Percentiles rank a stretch among this genome's conserved stretches.
phyloP scores from a whole-genome alignment of 2,329 filamentous ascomycete genomes.

The Fusarium compactum region DNA sequence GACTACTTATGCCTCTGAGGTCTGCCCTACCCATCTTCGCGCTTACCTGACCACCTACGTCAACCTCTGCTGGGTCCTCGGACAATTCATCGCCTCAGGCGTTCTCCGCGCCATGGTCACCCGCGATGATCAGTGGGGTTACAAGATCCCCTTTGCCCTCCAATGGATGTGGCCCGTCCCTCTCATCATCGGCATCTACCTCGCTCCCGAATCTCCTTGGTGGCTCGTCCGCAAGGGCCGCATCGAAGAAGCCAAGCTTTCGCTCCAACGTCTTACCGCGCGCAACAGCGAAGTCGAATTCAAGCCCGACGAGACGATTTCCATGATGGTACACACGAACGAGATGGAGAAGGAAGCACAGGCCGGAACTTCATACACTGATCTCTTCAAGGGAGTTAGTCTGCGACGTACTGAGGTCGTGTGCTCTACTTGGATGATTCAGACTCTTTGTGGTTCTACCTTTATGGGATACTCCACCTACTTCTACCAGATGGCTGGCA shows the following conservation, averaged over 20 bases:
- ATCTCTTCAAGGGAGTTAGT: conserved; percentile 62
- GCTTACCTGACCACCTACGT: conserved; percentile 62
- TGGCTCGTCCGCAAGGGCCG: conserved; percentile 60
- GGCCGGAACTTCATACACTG: conserved; percentile 57
- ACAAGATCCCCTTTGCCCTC: conserved; percentile 62
- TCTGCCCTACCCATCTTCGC: conserved; percentile 60
- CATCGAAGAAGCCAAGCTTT: conserved; percentile 54
- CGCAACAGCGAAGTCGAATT: conserved; percentile 53
- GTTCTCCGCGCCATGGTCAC: conserved; percentile 57
- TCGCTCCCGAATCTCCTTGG: conserved; percentile 65
- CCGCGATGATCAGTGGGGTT: conserved; percentile 57
- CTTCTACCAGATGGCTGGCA: conserved; percentile 59
- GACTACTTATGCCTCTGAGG: conserved; percentile 62
- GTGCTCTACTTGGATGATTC: conserved; percentile 58
- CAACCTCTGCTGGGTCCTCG: conserved; percentile 64
- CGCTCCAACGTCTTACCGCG: conserved; percentile 55
- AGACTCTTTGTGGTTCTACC: conserved; percentile 55
- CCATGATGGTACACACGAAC: conserved; percentile 65
- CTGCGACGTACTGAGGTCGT: conserved; percentile 61
- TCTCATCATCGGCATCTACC: conserved; percentile 56
- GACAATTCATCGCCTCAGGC: conserved; percentile 60
- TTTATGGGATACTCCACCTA: conserved; percentile 71
- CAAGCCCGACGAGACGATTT: conserved; percentile 58
- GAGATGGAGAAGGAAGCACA: conserved; percentile 58
- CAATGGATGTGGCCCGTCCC: conserved; percentile 64